Evolutionary conservation across 495 filamentous ascomycete genomes (phyloP).

Genomic region (Penicillium nucicola): DNA sequence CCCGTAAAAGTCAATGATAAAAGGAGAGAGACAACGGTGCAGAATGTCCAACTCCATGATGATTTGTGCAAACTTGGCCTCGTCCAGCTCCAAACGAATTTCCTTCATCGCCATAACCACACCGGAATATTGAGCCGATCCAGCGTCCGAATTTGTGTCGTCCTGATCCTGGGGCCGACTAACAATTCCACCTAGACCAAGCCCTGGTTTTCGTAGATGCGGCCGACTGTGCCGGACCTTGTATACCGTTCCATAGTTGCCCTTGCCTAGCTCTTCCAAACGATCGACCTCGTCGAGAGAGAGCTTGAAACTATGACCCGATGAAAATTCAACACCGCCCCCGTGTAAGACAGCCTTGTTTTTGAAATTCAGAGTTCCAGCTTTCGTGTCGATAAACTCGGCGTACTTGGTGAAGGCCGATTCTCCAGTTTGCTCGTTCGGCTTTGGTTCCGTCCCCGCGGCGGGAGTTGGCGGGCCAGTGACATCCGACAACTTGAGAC

Average conservation of each 20-base stretch:
- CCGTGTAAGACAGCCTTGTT: constrained; percentile 87
- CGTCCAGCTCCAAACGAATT: constrained; percentile 93
- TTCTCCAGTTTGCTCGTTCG: constrained; percentile 32
- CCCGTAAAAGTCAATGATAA: constrained; percentile 97
- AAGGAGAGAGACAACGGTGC: constrained; percentile 90
- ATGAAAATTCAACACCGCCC: constrained; percentile 86
- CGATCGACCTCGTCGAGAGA: constrained; percentile 95
- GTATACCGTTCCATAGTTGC: constrained; percentile 98
- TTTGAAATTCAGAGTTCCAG: constrained; percentile 87
- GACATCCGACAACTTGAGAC: constrained; percentile 51
- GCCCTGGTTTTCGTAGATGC: constrained; percentile 71
- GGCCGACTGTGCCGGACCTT: constrained; percentile 87
- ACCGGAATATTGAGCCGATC: constrained; percentile 52
- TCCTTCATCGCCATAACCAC: constrained; percentile 99
- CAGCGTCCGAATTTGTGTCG: constrained; percentile 16
- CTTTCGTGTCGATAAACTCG: constrained; percentile 86
- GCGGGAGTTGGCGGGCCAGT: constrained; percentile 29
- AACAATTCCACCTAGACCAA: constrained; percentile 66
- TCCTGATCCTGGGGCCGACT: constrained; percentile 33
- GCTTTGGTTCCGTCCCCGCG: constrained; percentile 14
- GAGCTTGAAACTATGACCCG: constrained; percentile 86
- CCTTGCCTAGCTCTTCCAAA: constrained; percentile 92
- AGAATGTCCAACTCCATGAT: constrained; percentile 98
- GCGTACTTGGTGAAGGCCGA: constrained; percentile 88
- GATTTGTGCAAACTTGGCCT: constrained; percentile 93